Evolutionary conservation across 805 yeast species (phyloP).

Genomic region (Hanseniaspora taiwanica): DNA sequence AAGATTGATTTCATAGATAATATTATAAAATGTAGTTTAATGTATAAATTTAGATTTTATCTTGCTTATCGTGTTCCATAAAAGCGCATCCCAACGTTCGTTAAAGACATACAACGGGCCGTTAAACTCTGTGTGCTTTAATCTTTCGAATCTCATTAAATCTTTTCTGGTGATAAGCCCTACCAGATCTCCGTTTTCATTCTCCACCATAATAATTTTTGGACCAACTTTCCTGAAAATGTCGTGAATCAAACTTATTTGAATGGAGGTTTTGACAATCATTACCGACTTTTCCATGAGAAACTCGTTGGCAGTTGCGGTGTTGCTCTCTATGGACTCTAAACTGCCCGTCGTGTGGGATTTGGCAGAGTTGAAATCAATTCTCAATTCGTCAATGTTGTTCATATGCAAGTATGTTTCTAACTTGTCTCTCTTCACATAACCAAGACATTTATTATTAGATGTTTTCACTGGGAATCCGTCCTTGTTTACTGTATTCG

Average conservation of each 20-base stretch:
- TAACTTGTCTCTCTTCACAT: slow-evolving; percentile 7
- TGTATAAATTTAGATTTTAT: background rate
- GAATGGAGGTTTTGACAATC: slow-evolving; percentile 37
- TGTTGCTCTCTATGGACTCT: too few relatives aligned
- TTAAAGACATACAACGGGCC: slow-evolving; percentile 18
- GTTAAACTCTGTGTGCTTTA: slow-evolving; percentile 15
- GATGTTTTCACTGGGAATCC: slow-evolving; percentile 24
- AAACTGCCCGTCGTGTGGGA: too few relatives aligned
- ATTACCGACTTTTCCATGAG: slow-evolving; percentile 47
- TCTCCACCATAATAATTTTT: slow-evolving; percentile 46
- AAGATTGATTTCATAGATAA: too few relatives aligned
- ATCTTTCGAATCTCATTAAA: slow-evolving; percentile 47
- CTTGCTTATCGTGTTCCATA: slow-evolving; percentile 12
- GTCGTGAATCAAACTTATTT: slow-evolving; percentile 49
- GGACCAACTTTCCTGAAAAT: slow-evolving; percentile 76
- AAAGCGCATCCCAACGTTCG: slow-evolving; percentile 13
- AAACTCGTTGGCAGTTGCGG: slow-evolving; percentile 18
- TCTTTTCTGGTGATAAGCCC: slow-evolving; percentile 87
- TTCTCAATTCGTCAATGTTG: slow-evolving; percentile 1
- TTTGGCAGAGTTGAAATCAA: slow-evolving; percentile 1
- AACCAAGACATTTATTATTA: slow-evolving; percentile 7
- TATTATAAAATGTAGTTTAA: too few relatives aligned
- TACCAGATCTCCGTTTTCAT: slow-evolving; percentile 41
- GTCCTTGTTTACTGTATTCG: background rate
- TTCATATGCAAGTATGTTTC: slow-evolving; percentile 3